Evolutionary conservation across 495 filamentous ascomycete species (phyloP).

Genomic region (Chaetomium cochliodes): DNA sequence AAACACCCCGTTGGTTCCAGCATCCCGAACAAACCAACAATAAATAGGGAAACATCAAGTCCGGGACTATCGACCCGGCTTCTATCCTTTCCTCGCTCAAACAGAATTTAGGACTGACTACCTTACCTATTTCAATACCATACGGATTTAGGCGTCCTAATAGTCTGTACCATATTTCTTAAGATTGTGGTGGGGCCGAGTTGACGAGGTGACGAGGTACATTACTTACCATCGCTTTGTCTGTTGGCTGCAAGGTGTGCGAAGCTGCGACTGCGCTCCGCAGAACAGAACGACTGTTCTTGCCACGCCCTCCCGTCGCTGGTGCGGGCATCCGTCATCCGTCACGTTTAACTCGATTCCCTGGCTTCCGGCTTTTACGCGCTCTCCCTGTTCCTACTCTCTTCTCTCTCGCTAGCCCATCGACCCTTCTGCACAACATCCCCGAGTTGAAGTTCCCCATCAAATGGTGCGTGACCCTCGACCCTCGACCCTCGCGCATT

Average conservation of each 20-base stretch:
- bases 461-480: conserved; percentile 16
- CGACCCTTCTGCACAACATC: conserved; percentile 1
- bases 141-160: too few species aligned
- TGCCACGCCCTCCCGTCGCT: neutral
- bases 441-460: neutral
- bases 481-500: conserved; percentile 2
- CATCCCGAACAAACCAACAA: neutral
- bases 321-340: neutral
- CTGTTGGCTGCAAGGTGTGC: neutral
- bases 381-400: neutral
- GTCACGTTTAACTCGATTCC: neutral
- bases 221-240: neutral
- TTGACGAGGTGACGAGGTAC: neutral
- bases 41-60: neutral
- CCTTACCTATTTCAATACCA: too few species aligned
- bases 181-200: neutral
- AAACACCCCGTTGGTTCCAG: conserved; percentile 11
- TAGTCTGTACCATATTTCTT: neutral
- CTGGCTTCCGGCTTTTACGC: neutral
- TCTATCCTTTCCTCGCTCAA: neutral
- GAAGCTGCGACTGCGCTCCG: neutral
- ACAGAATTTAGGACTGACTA: too few species aligned
- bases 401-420: neutral
- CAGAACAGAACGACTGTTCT: neutral
- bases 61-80: neutral